Evolutionary conservation across 768 basidiomycete genomes (phyloP), one percentile per base, ranked within the genome.

Genomic region (Boletus tomentosulus): DNA sequence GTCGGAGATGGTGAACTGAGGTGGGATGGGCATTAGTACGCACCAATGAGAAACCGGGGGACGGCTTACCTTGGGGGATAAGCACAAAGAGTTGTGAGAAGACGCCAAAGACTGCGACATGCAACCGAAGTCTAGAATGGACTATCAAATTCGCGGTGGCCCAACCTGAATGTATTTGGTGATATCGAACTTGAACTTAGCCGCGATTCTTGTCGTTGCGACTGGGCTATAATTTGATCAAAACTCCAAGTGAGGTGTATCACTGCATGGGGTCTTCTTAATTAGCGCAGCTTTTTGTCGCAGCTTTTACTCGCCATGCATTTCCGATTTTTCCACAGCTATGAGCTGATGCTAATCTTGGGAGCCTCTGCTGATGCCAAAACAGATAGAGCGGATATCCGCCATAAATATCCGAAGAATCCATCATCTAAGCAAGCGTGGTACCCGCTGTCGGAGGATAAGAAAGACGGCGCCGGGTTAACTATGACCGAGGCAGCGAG

Each of bases 381-480:
- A 3, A 27, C 19, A 22, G 5, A 13, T 42, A 3, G 8, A 27
- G 27, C 27, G 6, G 27, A 27, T 27, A 27, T 27, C 27, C 27
- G 27, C 27, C 27, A 27, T 27, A 27, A 27, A 6, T 10, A 12
- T 33, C 31, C 33, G 33, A 34, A 13, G 33, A 34, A 34, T 13
- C 12, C 11, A 13, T 34, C 33, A 34, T 34, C 33, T 34, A 34
- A 27, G 43, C 27, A 44, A 28, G 41, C 19, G 19, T 19, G 19
- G 19, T 19, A 22, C 39, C 24, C 7, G n/a, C 6, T 5, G 19
- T 38, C 55, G 51, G 19, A 30, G 11, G 54, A 51, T 46, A 52
- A 42, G 44, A 46, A 52, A 46, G 45, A 47, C 33, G 57, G 41
- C 57, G 57, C 57, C 37, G 41, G 33, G 9, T 12, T 28, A 22